phyloP scores from a whole-genome alignment of 768 basidiomycete genomes.

The Tylopilus plumbeoviolaceoides region DNA sequence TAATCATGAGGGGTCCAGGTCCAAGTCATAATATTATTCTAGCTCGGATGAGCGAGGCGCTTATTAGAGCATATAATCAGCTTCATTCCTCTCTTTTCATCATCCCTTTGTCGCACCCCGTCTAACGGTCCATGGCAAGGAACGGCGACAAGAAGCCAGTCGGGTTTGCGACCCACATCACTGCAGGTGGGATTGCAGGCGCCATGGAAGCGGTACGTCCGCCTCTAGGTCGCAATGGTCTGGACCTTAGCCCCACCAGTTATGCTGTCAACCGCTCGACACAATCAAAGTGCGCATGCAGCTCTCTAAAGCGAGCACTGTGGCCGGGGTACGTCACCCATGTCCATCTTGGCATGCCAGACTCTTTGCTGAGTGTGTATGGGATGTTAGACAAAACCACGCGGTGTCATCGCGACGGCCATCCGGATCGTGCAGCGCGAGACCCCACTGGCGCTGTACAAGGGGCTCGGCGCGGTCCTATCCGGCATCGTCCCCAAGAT shows the following conservation, averaged over 20 bases:
- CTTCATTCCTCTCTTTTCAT: neutral
- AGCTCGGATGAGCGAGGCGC: neutral
- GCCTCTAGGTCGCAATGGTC: neutral
- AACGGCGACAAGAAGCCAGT: constrained; percentile 68
- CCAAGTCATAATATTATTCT: neutral
- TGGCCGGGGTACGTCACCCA: constrained; percentile 69
- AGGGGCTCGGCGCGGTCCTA: constrained; percentile 94
- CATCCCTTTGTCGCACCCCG: neutral
- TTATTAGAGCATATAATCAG: neutral
- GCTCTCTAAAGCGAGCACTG: constrained; percentile 73
- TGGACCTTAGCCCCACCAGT: constrained; percentile 35
- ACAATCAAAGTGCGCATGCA: constrained; percentile 99
- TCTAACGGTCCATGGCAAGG: constrained; percentile 42
- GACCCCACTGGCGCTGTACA: constrained; percentile 94
- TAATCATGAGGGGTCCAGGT: constrained; percentile 19
- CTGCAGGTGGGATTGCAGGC: constrained; percentile 92
- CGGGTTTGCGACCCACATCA: constrained; percentile 84
- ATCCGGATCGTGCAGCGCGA: constrained; percentile 83
- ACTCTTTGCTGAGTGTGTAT: neutral
- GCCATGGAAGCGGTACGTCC: constrained; percentile 81
- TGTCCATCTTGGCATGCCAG: neutral
- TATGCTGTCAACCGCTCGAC: constrained; percentile 89
- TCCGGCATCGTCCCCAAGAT: constrained; percentile 99
- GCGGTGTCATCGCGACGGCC: constrained; percentile 92
- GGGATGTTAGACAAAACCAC: constrained; percentile 71